A percentile compares a stretch with the other conserved stretches of the same genome.
Evolutionary conservation across 306 rosid genomes (phyloP).

Genomic region (Lotus japonicus): DNA sequence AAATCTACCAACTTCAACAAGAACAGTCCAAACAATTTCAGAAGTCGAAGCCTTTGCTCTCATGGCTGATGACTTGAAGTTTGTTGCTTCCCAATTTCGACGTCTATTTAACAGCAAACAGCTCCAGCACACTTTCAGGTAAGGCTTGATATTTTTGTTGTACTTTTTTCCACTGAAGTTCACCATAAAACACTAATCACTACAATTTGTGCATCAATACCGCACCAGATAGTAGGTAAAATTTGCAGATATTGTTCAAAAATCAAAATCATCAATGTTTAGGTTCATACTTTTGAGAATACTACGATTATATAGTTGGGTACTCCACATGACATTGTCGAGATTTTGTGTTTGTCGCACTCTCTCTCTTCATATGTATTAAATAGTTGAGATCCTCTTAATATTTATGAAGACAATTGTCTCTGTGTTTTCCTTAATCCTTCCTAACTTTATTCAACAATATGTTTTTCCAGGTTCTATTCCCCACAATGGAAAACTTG

Average conservation of each 20-base stretch:
- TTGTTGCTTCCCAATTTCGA: constrained; percentile 64
- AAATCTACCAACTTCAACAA: constrained; percentile 64
- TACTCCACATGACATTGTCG: too few relatives aligned
- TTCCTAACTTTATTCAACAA: background rate
- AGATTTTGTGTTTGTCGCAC: too few relatives aligned
- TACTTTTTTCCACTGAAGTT: background rate
- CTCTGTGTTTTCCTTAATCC: too few relatives aligned
- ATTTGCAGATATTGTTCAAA: too few relatives aligned
- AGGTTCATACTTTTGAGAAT: background rate
- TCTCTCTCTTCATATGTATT: background rate
- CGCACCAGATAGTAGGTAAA: background rate
- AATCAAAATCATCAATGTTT: too few relatives aligned
- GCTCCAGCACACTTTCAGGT: constrained; percentile 65
- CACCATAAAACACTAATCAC: background rate
- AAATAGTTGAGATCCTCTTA: background rate
- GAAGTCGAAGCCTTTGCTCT: constrained; percentile 93
- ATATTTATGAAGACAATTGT: background rate
- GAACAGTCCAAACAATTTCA: constrained; percentile 58
- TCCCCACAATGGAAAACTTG: too few relatives aligned
- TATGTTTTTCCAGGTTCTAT: background rate
- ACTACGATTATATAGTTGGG: too few relatives aligned
- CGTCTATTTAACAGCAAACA: constrained; percentile 61
- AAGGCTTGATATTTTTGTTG: constrained; percentile 20
- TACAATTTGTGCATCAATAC: background rate
- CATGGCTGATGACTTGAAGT: constrained; percentile 63